A percentile compares a stretch with the other conserved stretches of the same genome.
phyloP scores from a whole-genome alignment of 345 rosid species.

The Lepidium sativum region DNA sequence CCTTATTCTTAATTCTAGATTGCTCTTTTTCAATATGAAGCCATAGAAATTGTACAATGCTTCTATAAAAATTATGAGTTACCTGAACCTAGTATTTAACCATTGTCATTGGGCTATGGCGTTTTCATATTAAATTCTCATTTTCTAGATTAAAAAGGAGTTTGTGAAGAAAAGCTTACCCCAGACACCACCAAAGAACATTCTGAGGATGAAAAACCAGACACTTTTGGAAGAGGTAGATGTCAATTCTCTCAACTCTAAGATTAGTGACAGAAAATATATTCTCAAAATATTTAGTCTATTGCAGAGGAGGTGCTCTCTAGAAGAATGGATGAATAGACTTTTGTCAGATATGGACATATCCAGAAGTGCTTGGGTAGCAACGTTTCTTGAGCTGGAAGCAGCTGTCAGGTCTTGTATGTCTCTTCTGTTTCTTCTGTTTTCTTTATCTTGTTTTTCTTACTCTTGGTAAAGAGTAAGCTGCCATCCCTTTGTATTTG shows the following conservation, averaged over 20 bases:
- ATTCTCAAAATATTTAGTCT: conserved; percentile 47
- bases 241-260: not conserved
- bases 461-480: not conserved
- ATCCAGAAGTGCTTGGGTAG: conserved; percentile 72
- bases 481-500: not conserved
- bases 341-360: conserved; percentile 76
- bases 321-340: conserved; percentile 91
- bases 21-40: not conserved
- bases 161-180: conserved; percentile 71
- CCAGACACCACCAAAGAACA: conserved; percentile 66
- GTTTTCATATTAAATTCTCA: not conserved
- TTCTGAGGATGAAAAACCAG: conserved; percentile 49
- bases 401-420: conserved; percentile 92
- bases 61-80: not conserved
- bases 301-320: conserved; percentile 76
- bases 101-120: conserved; percentile 7
- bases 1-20: not conserved
- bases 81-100: not conserved
- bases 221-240: conserved; percentile 70
- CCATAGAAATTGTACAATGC: not conserved
- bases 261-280: conserved; percentile 6
- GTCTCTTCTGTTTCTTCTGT: conserved; percentile 26
- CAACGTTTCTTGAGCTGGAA: conserved; percentile 90
- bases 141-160: conserved; percentile 57
- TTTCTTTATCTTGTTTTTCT: not conserved